Percentiles rank a stretch among this genome's conserved stretches.
phyloP scores from a whole-genome alignment of 2,329 filamentous ascomycete species.

The Pseudomassariella vexata region DNA sequence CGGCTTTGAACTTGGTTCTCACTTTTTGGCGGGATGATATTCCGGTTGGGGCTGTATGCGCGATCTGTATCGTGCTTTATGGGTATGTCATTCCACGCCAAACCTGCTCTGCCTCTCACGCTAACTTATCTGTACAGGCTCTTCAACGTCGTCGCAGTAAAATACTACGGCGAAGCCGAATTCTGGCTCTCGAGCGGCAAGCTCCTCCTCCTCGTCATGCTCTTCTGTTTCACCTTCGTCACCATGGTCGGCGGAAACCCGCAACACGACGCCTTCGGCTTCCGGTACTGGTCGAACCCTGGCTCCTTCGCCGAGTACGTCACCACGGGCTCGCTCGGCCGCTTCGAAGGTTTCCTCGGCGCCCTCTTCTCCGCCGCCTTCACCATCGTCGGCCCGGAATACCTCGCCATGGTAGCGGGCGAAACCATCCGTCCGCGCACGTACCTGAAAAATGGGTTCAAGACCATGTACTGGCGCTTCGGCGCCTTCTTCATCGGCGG shows the following conservation, averaged over 20 bases:
- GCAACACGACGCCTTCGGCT: slow-evolving; percentile 60
- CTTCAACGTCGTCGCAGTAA: slow-evolving; percentile 24
- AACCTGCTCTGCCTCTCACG: slow-evolving; percentile 5
- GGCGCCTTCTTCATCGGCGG: slow-evolving; percentile 62
- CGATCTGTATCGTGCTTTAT: slow-evolving; percentile 23
- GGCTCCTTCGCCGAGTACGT: slow-evolving; percentile 58
- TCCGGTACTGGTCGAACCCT: slow-evolving; percentile 59
- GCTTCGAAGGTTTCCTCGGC: slow-evolving; percentile 59
- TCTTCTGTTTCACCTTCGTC: slow-evolving; percentile 73
- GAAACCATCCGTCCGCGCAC: slow-evolving; percentile 53
- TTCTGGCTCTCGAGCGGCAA: slow-evolving; percentile 63
- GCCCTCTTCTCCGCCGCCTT: slow-evolving; percentile 52
- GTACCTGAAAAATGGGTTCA: slow-evolving; percentile 58
- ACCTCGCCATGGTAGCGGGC: slow-evolving; percentile 43
- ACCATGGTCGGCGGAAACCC: slow-evolving; percentile 77
- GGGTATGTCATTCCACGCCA: slow-evolving; percentile 22
- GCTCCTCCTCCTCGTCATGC: slow-evolving; percentile 58
- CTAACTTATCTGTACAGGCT: slow-evolving; percentile 10
- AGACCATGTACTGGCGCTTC: slow-evolving; percentile 61
- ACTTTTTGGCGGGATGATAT: slow-evolving; percentile 41
- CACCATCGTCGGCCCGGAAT: slow-evolving; percentile 56
- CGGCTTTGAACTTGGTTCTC: slow-evolving; percentile 33
- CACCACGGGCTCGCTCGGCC: slow-evolving; percentile 54
- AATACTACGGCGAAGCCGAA: slow-evolving; percentile 51
- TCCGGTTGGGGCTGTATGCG: slow-evolving; percentile 41